phyloP scores from a whole-genome alignment of 2,329 filamentous ascomycete genomes.

The Alternaria ventricosa region DNA sequence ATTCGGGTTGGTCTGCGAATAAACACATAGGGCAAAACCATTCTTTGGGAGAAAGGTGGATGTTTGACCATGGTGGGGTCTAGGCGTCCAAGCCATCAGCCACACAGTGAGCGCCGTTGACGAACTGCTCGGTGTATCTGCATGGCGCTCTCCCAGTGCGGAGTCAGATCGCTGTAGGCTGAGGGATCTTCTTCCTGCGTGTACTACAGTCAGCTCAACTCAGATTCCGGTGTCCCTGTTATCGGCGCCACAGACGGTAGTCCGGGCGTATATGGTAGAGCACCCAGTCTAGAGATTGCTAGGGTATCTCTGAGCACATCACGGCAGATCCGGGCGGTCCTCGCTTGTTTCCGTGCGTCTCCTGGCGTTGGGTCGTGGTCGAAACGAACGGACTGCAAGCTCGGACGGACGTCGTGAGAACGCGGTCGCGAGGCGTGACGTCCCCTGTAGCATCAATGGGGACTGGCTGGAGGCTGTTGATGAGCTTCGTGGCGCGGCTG shows the following conservation, averaged over 20 bases:
- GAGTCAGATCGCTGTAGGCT: constrained; percentile 6
- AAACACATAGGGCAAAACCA: constrained; percentile 19
- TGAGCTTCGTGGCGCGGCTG: not conserved
- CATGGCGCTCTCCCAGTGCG: not conserved
- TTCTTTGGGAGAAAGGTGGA: constrained; percentile 20
- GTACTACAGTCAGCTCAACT: constrained; percentile 21
- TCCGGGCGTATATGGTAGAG: constrained; percentile 19
- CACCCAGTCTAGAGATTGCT: constrained; percentile 10
- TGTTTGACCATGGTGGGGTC: constrained; percentile 21
- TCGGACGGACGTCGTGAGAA: constrained; percentile 10
- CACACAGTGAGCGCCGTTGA: constrained; percentile 17
- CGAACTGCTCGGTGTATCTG: not conserved
- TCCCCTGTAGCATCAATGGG: not conserved
- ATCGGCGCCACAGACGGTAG: constrained; percentile 23
- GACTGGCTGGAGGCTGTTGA: not conserved
- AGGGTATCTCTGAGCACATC: constrained; percentile 13
- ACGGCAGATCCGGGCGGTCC: constrained; percentile 4
- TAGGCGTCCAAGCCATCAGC: constrained; percentile 10
- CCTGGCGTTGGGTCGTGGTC: constrained; percentile 11
- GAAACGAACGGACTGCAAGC: constrained; percentile 17
- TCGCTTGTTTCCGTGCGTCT: constrained; percentile 15
- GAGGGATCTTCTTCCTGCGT: constrained; percentile 21
- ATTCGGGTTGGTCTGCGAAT: constrained; percentile 27
- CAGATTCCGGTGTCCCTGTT: constrained; percentile 29
- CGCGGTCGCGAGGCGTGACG: not conserved